Base-by-base conservation (phyloP, 2,329 filamentous ascomycete genomes). In the Curvularia sp. region DNA sequence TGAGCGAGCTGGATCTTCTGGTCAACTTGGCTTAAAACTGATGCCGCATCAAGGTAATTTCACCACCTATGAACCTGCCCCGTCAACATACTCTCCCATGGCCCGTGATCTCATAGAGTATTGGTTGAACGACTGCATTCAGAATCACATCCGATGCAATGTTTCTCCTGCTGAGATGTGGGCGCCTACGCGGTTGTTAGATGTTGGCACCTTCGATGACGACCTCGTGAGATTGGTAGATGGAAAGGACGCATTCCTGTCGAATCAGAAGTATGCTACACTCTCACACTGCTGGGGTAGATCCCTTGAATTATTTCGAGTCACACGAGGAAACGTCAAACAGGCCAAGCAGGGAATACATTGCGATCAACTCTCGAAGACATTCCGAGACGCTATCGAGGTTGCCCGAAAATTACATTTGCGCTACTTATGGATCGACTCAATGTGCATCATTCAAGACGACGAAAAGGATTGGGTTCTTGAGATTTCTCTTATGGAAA, bases 391-490 rank as follows among this genome's bases (percentile, higher is more conserved):
- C 20, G 47, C 54, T 3, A n/a, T 56, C 8, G 13, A 39, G 3
- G 15, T 52, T 9, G n/a, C 47, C 1, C 20, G 54, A 33, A 44
- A n/a, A 1, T 35, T 57, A 5, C 13, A 4, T 15, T 18, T 53
- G 20, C 26, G 42, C 10, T 58, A 54, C 30, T 22, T 58, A 1
- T 58, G 55, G 50, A 53, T 54, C 9, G 50, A 58, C 18, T 26
- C 55, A 4, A 18, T 54, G 3, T 57, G 55, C 5, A 54, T 58
- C 10, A 0, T 58, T 22, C 50, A 54, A 24, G 44, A 54, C 18
- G 15, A 24, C n/a, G n/a, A n/a, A n/a, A n/a, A n/a, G n/a, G n/a
- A n/a, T n/a, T n/a, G n/a, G n/a, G n/a, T n/a, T n/a, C n/a, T n/a
- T 22, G 55, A 54, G 33, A 35, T 42, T 10, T 7, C n/a, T 20